Percentiles rank a stretch among this genome's conserved stretches.
These are phyloP conservation scores for Lophiotrema nucula DNA, from an alignment of 495 filamentous ascomycete species.

Conservation along the genomic window DNA sequence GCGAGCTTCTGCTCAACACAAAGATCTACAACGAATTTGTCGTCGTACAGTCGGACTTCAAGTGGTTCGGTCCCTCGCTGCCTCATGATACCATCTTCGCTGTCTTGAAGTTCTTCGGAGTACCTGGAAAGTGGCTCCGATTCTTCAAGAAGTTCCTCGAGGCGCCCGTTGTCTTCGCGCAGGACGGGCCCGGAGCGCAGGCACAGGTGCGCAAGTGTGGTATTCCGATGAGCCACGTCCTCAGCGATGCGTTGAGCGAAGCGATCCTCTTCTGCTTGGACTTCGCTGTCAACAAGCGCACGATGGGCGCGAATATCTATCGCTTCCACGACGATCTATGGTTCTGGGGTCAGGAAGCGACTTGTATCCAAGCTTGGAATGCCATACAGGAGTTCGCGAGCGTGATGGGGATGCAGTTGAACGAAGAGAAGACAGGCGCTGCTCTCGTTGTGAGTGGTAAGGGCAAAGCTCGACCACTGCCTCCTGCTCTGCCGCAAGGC, in stretches of 20 bases:
- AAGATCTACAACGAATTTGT: constrained; percentile 33
- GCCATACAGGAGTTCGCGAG: constrained; percentile 31
- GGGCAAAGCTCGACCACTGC: background rate
- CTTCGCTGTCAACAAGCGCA: constrained; percentile 37
- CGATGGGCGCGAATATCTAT: constrained; percentile 32
- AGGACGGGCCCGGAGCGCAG: constrained; percentile 26
- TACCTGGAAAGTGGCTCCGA: constrained; percentile 33
- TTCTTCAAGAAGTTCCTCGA: constrained; percentile 38
- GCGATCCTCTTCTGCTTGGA: constrained; percentile 38
- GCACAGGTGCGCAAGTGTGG: constrained; percentile 32
- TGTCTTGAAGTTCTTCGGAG: constrained; percentile 36
- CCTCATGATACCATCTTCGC: constrained; percentile 35
- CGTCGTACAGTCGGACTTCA: constrained; percentile 34
- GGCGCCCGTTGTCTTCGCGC: constrained; percentile 31
- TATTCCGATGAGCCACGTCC: constrained; percentile 32
- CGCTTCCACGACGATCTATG: constrained; percentile 40
- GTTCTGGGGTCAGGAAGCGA: constrained; percentile 36
- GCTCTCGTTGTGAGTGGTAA: constrained; percentile 32
- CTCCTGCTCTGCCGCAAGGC: constrained; percentile 28
- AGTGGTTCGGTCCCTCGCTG: constrained; percentile 33
- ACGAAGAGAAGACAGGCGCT: constrained; percentile 32
- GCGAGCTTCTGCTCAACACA: constrained; percentile 35
- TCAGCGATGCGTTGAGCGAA: constrained; percentile 36
- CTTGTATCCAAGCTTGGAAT: constrained; percentile 31
- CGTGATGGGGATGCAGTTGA: constrained; percentile 35